These are phyloP conservation scores for Inga laurina DNA, from an alignment of 306 rosid genomes.

Conservation along the genomic window DNA sequence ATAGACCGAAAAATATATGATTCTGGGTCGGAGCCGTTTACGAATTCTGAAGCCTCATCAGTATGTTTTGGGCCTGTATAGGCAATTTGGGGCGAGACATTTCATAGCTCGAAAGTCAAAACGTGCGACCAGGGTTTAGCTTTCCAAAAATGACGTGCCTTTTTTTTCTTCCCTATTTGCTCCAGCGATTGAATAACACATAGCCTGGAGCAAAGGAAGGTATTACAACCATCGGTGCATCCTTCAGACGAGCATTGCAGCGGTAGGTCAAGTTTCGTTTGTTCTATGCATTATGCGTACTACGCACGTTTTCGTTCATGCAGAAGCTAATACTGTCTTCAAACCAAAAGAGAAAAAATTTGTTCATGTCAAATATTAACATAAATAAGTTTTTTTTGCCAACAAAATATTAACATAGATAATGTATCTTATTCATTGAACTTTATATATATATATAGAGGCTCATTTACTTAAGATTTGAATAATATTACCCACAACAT, in stretches of 20 bases:
- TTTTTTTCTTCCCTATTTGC: background rate
- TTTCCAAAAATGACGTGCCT: background rate
- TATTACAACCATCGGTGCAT: background rate
- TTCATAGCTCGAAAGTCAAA: background rate
- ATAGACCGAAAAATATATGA: background rate
- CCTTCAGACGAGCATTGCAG: background rate
- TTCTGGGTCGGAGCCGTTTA: background rate
- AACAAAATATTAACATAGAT: too few species aligned
- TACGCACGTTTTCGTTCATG: background rate
- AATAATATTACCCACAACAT: background rate
- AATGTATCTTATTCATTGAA: background rate
- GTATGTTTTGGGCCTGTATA: background rate
- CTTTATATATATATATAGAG: background rate
- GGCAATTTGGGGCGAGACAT: background rate
- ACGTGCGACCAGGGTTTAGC: background rate
- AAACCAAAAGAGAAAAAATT: background rate
- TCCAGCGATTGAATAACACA: background rate
- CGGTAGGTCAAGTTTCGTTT: background rate
- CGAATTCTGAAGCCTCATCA: background rate
- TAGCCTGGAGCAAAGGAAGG: background rate
- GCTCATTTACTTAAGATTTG: background rate
- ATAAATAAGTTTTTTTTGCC: too few species aligned
- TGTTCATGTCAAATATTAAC: background rate
- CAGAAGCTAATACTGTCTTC: background rate
- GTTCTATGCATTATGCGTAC: background rate